A percentile compares a stretch with the other conserved stretches of the same genome.
These are phyloP conservation scores for Bertia moriformis DNA, from an alignment of 2,329 filamentous ascomycete genomes.

Conservation along the genomic window DNA sequence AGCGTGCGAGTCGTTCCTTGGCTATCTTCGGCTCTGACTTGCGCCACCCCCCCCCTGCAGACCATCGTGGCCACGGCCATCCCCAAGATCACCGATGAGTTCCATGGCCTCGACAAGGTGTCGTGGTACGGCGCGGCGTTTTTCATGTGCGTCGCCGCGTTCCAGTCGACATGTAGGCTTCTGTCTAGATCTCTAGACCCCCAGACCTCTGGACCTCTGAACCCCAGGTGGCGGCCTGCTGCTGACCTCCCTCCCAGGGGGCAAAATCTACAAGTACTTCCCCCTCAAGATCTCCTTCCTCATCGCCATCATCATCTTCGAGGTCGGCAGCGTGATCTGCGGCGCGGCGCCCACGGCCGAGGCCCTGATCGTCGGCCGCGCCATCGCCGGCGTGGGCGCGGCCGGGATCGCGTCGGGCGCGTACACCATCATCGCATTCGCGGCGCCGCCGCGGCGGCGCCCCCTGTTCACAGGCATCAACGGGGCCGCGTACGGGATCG, in stretches of 20 bases:
- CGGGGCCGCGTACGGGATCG: slow-evolving; percentile 7
- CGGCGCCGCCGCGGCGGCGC: slow-evolving; percentile 14
- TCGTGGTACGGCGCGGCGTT: slow-evolving; percentile 45
- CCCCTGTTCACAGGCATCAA: slow-evolving; percentile 22
- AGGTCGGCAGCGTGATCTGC: slow-evolving; percentile 36
- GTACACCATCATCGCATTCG: slow-evolving; percentile 33
- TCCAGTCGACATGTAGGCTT: slow-evolving; percentile 26
- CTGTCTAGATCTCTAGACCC: slow-evolving; percentile 8
- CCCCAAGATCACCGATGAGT: slow-evolving; percentile 37
- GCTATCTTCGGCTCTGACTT: not conserved
- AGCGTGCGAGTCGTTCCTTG: too few relatives aligned
- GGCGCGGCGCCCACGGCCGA: slow-evolving; percentile 26
- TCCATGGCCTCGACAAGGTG: slow-evolving; percentile 33
- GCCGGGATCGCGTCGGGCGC: slow-evolving; percentile 31
- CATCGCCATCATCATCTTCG: slow-evolving; percentile 31
- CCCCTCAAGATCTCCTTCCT: slow-evolving; percentile 33
- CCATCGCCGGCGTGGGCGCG: slow-evolving; percentile 28
- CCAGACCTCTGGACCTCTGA: slow-evolving; percentile 6
- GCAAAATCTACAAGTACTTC: slow-evolving; percentile 35
- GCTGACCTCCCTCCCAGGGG: slow-evolving; percentile 18
- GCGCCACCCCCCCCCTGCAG: too few relatives aligned
- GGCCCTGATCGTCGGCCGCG: slow-evolving; percentile 33
- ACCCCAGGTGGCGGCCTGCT: too few relatives aligned
- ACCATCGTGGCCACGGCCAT: slow-evolving; percentile 43
- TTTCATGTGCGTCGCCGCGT: slow-evolving; percentile 29